Base-by-base conservation (phyloP, 345 rosid species). In the Trapa bicornis region DNA sequence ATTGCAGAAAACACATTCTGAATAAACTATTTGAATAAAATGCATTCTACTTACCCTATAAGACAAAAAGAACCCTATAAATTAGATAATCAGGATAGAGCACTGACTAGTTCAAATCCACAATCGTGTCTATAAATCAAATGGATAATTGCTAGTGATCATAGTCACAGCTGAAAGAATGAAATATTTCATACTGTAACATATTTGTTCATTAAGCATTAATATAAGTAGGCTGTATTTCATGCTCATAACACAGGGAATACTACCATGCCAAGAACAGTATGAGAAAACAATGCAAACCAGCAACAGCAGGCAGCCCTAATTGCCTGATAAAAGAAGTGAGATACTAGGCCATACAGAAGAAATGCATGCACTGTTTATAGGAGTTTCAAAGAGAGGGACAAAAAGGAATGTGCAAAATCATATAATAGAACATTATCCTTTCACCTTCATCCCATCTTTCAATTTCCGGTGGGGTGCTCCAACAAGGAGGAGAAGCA, bases 381-480 rank as follows among this genome's bases (percentile, higher is more conserved):
- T 3, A 35, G 11, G 38, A 32, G 63, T 32, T n/a, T 58, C 16
- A 47, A 22, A 22, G 29, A 22, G 29, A 43, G 32, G 6, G 69
- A 36, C 5, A 56, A 47, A 38, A 17, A 58, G 22, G 1, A 17
- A 15, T 7, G 3, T 50, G 22, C 22, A 11, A 16, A 36, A 58
- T 37, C 5, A 32, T 35, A 15, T 22, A 13, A 22, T 32, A 54
- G 39, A 53, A 38, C 6, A 29, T 22, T 22, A 22, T 22, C 48
- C 54, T 58, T 43, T 73, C 73, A 94, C 99, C 97, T 94, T 94
- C 99, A 94, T 94, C 75, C 96, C 96, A 77, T 91, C 99, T 69
- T 91, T 91, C 64, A 94, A 75, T 66, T 89, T 93, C 72, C 96
- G 80, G 79, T 89, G 97, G 63, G 99, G 99, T 75, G 97, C 96